phyloP scores from a whole-genome alignment of 768 basidiomycete species.

The Collybia nuda region DNA sequence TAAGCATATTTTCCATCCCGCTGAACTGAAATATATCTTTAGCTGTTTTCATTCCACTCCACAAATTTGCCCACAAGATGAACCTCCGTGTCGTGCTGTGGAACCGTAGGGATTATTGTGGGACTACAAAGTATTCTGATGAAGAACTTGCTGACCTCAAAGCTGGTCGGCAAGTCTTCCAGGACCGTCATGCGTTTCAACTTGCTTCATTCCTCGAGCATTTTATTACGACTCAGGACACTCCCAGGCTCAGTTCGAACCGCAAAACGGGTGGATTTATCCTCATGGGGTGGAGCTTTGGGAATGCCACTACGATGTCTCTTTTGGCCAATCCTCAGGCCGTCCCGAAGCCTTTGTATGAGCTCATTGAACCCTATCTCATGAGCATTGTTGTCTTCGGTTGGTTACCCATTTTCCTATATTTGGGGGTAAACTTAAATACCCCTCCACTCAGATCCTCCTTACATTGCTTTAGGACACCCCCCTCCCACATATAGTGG shows the following conservation, averaged over 20 bases:
- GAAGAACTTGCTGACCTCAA: constrained; percentile 28
- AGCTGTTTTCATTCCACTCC: constrained; percentile 18
- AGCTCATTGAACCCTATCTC: constrained; percentile 26
- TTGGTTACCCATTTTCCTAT: constrained; percentile 10
- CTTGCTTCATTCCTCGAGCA: constrained; percentile 25
- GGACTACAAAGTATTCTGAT: constrained; percentile 28
- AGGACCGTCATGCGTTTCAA: constrained; percentile 23
- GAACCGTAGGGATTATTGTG: constrained; percentile 32
- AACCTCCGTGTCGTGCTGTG: constrained; percentile 27
- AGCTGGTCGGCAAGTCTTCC: constrained; percentile 18
- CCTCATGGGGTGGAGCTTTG: constrained; percentile 39
- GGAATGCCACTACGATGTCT: constrained; percentile 23
- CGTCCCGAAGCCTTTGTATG: constrained; percentile 19
- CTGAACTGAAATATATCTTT: not conserved
- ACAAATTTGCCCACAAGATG: constrained; percentile 15
- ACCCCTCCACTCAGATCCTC: constrained; percentile 25
- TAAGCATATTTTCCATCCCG: too few species aligned
- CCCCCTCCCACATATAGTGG: constrained; percentile 14
- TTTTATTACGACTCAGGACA: constrained; percentile 21
- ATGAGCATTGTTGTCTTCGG: constrained; percentile 31
- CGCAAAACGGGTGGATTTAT: constrained; percentile 30
- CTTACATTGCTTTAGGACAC: constrained; percentile 26
- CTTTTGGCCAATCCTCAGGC: constrained; percentile 22
- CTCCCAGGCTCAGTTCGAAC: constrained; percentile 24
- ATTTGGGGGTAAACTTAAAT: too few species aligned